Percentiles rank a stretch among this genome's conserved stretches.
Conservation (phyloP, 805 yeast species). For the Ogataea salicorniae region DNA sequence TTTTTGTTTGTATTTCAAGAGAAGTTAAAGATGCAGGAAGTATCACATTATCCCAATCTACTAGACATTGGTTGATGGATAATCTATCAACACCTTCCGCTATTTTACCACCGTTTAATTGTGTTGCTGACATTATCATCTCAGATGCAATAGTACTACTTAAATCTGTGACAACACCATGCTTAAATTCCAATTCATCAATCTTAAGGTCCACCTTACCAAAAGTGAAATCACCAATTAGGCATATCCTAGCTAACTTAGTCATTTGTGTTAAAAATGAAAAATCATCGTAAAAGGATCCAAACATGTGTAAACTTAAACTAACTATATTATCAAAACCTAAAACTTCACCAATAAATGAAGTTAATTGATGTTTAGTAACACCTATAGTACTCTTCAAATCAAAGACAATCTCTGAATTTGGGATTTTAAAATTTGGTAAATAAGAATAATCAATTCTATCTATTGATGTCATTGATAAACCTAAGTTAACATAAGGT, state of each 20-base stretch:
- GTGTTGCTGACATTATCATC: not conserved
- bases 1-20: not conserved
- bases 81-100: not conserved
- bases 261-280: not conserved
- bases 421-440: not conserved
- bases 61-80: not conserved
- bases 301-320: not conserved
- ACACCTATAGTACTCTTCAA: too few relatives aligned
- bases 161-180: not conserved
- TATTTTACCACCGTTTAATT: not conserved
- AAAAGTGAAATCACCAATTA: not conserved
- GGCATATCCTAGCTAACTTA: not conserved
- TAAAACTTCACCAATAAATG: not conserved
- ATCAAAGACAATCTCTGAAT: not conserved
- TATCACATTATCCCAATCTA: not conserved
- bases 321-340: not conserved
- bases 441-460: not conserved
- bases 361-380: not conserved
- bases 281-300: not conserved
- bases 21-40: not conserved
- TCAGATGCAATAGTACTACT: not conserved
- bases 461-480: slow-evolving; percentile 1
- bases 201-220: not conserved
- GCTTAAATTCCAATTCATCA: not conserved
- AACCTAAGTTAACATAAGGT: not conserved